Evolutionary conservation across 2,329 filamentous ascomycete species (phyloP), one percentile per base, ranked within the genome.

Genomic region (Cercospora janseana): DNA sequence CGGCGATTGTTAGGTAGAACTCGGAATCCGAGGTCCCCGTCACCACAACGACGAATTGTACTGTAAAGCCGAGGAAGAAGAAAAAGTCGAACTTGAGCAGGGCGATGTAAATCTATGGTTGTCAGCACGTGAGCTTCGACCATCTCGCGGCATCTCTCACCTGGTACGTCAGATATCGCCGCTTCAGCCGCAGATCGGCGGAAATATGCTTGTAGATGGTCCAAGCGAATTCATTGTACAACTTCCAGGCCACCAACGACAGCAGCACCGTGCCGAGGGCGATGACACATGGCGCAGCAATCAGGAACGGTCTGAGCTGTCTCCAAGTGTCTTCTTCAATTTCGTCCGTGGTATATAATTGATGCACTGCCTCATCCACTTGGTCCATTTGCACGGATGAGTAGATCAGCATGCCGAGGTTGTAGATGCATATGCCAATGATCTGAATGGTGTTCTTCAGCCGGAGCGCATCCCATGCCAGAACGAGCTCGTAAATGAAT

Each of bases 171-270:
- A 98, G 79, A 74, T 95, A 98, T 58, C 93, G 85, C 73, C 91
- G 86, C 79, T 96, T 97, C 86, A 98, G 89, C 63, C 90, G 84
- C 67, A 96, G 81, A 75, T 98, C 93, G 44, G 93, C 93, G 66
- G 91, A 95, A 67, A 98, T 98, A 70, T 95, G 91, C 77, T 98
- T 98, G 72, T 98, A 90, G 65, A 98, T 98, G 51, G 93, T 93
- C 93, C 93, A 98, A 8, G 93, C 92, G 71, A 98, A 98, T 70
- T 96, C 92, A 66, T 95, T 90, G 68, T 98, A 97, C 24, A 98
- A 79, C 74, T 95, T 96, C 87, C 90, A 97, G 2, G 92, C 84
- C 44, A 91, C 75, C 55, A 89, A 86, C 10, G 77, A 78, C 77
- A 97, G 84, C 46, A 82, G 65, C 4, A 91, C 57, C 2, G 87